Evolutionary conservation across 2,329 filamentous ascomycete genomes (phyloP), one percentile per base, ranked within the genome.

Genomic region (Hypoxylon sp.): DNA sequence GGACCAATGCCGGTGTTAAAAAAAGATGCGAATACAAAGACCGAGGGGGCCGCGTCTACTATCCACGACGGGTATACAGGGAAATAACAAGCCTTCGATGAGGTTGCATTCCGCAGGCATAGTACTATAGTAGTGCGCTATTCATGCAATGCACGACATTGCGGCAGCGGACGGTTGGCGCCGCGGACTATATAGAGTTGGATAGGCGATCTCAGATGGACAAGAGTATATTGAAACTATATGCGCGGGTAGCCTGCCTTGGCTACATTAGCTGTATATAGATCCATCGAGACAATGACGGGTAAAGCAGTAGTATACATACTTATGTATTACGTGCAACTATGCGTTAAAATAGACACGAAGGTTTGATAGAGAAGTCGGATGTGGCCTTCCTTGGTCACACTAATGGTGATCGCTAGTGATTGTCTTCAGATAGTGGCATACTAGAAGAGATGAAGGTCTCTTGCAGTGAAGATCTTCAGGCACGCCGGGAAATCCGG

Each of bases 381-480:
- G 71, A 70, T 68, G 69, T 14, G 33, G 62, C 57, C 64, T 66
- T 47, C 52, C 66, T 64, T 44, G 67, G 64, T 70, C 44, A 54
- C 53, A 64, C 61, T 26, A 48, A 64, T 46, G 61, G 50, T 60
- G 68, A 75, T 74, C 71, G 67, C 69, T 64, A 70, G 48, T 57
- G 67, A 63, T 67, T 70, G 62, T 71, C 70, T 65, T 37, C 24
- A 60, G 35, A 47, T 47, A 33, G 58, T 59, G 59, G 63, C 54
- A 63, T 69, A 51, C 63, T 42, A 48, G 51, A 59, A 37, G 52
- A 44, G 53, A 59, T 51, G 60, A 70, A 63, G 59, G 67, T 69
- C 54, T 68, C 64, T 71, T 73, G 70, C 73, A 76, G 72, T 54
- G 69, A 73, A 72, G 75, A 77, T 76, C 73, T 75, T 75, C 72